Evolutionary conservation across 495 filamentous ascomycete species (phyloP).

Genomic region (Lasiosphaeris hirsuta): DNA sequence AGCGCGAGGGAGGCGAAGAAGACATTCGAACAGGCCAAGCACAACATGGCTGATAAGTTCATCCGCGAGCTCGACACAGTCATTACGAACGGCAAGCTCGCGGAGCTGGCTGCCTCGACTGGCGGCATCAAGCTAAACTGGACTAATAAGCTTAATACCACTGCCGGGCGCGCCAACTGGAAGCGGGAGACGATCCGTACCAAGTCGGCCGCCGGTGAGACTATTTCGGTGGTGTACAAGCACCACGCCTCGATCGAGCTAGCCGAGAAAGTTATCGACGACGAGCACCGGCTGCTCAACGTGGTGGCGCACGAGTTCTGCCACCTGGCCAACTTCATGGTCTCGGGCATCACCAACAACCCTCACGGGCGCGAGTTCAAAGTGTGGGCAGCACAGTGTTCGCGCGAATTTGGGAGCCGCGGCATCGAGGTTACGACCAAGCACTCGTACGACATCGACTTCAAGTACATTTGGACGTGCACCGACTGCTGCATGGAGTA

Average conservation of each 20-base stretch:
- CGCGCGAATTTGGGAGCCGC: slow-evolving; percentile 41
- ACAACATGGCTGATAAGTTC: slow-evolving; percentile 64
- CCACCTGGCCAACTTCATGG: slow-evolving; percentile 85
- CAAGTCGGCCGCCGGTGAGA: slow-evolving; percentile 1
- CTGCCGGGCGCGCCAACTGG: slow-evolving; percentile 86
- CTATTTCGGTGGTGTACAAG: slow-evolving; percentile 26
- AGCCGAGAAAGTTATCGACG: slow-evolving; percentile 78
- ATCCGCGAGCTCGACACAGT: slow-evolving; percentile 67
- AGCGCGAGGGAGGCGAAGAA: slow-evolving; percentile 47
- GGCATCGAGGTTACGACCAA: slow-evolving; percentile 76
- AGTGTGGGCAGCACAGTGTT: slow-evolving; percentile 51
- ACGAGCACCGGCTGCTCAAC: slow-evolving; percentile 74
- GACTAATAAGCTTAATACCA: slow-evolving; percentile 81
- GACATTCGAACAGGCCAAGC: slow-evolving; percentile 65
- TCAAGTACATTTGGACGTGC: slow-evolving; percentile 87
- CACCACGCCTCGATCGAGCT: slow-evolving; percentile 84
- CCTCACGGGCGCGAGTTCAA: slow-evolving; percentile 87
- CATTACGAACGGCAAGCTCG: slow-evolving; percentile 62
- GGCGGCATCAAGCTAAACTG: slow-evolving; percentile 79
- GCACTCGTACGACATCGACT: slow-evolving; percentile 82
- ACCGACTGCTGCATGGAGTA: slow-evolving; percentile 61
- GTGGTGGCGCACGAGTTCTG: slow-evolving; percentile 93
- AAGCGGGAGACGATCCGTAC: slow-evolving; percentile 54
- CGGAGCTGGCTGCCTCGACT: slow-evolving; percentile 54
- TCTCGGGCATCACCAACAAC: slow-evolving; percentile 61